Conservation (phyloP, 2,329 filamentous ascomycete genomes). For the Aspergillus versicolor region DNA sequence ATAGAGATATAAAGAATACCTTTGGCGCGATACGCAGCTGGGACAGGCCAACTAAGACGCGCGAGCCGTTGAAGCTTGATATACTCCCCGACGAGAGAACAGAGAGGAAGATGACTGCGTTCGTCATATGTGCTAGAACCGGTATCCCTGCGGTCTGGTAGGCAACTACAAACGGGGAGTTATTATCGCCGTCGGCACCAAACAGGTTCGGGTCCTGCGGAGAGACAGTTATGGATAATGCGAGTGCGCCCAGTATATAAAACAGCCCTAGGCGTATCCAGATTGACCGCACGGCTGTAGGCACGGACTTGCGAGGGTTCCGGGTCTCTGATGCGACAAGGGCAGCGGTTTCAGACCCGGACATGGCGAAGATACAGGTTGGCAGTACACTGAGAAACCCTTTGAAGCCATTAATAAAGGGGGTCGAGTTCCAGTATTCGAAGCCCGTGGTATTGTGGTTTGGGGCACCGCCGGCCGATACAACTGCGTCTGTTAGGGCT, state of each 20-base stretch:
- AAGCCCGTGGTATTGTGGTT: conserved; percentile 42
- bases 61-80: conserved; percentile 44
- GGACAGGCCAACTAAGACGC: conserved; percentile 45
- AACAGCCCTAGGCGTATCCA: conserved; percentile 48
- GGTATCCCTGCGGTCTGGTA: conserved; percentile 41
- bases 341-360: conserved; percentile 45
- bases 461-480: conserved; percentile 47
- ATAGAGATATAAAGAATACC: conserved; percentile 5
- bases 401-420: conserved; percentile 48
- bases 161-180: conserved; percentile 47
- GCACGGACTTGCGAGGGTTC: conserved; percentile 45
- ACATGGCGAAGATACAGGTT: conserved; percentile 40
- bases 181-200: conserved; percentile 41
- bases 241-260: conserved; percentile 46
- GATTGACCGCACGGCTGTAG: conserved; percentile 46
- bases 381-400: conserved; percentile 39
- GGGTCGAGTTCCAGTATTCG: conserved; percentile 45
- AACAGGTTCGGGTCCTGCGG: conserved; percentile 43
- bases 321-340: conserved; percentile 45
- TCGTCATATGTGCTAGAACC: conserved; percentile 48
- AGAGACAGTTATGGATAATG: conserved; percentile 46
- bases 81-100: conserved; percentile 48
- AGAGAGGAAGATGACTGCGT: conserved; percentile 49
- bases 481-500: conserved; percentile 28
- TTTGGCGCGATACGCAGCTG: conserved; percentile 46